Evolutionary conservation across 352 stramenopile genomes (phyloP), one percentile per base, ranked within the genome.

Genomic region (Pythium scleroteichum): DNA sequence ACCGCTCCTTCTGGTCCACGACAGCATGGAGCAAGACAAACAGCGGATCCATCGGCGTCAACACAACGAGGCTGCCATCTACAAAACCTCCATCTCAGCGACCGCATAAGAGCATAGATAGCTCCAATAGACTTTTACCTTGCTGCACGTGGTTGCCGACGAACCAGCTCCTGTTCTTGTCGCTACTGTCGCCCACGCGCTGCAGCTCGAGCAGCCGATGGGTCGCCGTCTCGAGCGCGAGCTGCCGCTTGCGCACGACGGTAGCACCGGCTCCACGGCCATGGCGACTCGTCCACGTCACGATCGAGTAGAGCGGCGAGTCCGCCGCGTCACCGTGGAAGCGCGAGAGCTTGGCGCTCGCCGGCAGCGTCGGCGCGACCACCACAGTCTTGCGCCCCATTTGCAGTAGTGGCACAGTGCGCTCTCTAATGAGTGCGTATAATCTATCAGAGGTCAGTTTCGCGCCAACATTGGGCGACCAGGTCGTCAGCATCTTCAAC

Each of bases 261-360:
- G 19, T 38, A 32, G 55, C 22, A n/a, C 24, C n/a, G 13, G 17
- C 26, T 14, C 42, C 24, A 24, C 33, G 29, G 9, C 16, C 57
- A 22, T 58, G 27, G 35, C 45, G 60, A 14, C 26, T 70, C n/a
- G 70, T 78, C 83, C 83, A 92, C 32, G 66, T 57, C 17, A 80
- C 73, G 2, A 89, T 59, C 2, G 65, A 68, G 23, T 84, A 73
- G 33, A 92, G 64, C 17, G 82, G 75, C 1, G 58, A 33, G 17
- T 92, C 72, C 0, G 63, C 69, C 14, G 83, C 83, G 45, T 88
- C 79, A n/a, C 68, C 64, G 35, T 90, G 80, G 71, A 92, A 92
- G 14, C 83, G 83, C 52, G 68, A 68, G 39, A 92, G 75, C 49
- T 71, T 71, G 32, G 57, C 62, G 32, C 59, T 66, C 14, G 57